Base-by-base conservation (phyloP, 352 stramenopile species). In the Elongisporangium undulatum region DNA sequence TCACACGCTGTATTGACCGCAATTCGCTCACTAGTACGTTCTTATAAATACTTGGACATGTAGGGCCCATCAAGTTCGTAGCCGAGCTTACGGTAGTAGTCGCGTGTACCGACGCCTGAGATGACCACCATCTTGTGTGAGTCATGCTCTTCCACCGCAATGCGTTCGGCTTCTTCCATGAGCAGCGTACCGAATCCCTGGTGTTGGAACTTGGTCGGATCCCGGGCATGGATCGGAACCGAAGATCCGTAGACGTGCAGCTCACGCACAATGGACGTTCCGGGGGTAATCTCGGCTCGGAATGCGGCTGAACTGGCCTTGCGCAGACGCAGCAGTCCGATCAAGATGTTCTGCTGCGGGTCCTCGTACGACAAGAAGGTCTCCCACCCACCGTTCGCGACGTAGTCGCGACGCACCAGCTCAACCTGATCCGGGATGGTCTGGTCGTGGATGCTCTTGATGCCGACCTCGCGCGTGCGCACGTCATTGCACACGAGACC, bases 241-340 rank as follows among this genome's bases (percentile, higher is more conserved):
- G 96, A 97, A 12, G 90, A 97, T n/a, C 96, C 96, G 69, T 99
- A 99, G 7, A 99, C 96, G 60, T 99, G 96, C 34, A 99, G 79
- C 75, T 97, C 89, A 4, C 89, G 74, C 39, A 97, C 88, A 51
- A 97, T 85, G 0, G 77, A 91, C 26, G 71, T 79, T 2, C 80
- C 76, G 3, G 77, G 71, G 3, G 71, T 62, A 53, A 92, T 84
- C 66, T 95, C 97, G 61, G 65, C 74, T 58, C 75, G 94, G 77
- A 87, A 98, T 72, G 69, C 84, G 74, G 69, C 77, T 55, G 63
- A 72, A 68, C 71, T 96, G 1, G 85, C 79, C 67, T 97, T 96
- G n/a, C 96, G 82, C 55, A 99, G 74, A 29, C 96, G 79, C 58
- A 99, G 66, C 51, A 99, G 75, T 4, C 95, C 96, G 71, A 99